phyloP scores from a whole-genome alignment of 2,329 filamentous ascomycete species.

The Sclerotiophoma versabilis region DNA sequence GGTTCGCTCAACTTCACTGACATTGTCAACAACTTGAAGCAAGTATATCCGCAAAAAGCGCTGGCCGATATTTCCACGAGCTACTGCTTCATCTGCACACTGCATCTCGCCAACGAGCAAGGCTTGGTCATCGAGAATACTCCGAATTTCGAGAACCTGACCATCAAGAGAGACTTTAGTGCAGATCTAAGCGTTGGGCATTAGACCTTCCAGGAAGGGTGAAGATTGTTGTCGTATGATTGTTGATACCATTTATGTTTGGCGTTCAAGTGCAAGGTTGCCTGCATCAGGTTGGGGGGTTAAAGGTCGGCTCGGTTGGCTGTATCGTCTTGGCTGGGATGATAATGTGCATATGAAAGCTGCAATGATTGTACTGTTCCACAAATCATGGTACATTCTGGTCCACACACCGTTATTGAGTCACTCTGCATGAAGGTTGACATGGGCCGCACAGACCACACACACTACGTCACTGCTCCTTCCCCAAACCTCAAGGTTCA shows the following conservation, averaged over 20 bases:
- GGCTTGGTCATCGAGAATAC: constrained; percentile 77
- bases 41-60: constrained; percentile 82
- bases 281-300: not conserved
- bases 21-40: constrained; percentile 87
- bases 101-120: constrained; percentile 93
- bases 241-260: constrained; percentile 3
- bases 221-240: not conserved
- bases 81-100: constrained; percentile 88
- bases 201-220: not conserved
- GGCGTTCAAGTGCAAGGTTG: constrained; percentile 1
- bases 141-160: constrained; percentile 58
- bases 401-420: no score
- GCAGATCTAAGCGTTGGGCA: constrained; percentile 49
- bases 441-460: constrained; percentile 4
- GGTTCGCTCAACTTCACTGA: constrained; percentile 80
- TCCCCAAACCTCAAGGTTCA: not conserved
- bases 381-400: no score
- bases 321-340: not conserved
- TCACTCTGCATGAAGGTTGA: no score
- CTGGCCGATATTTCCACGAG: constrained; percentile 96
- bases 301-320: no score
- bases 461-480: constrained; percentile 3
- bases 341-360: constrained; percentile 4
- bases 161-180: constrained; percentile 55
- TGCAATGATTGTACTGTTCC: not conserved